Percentiles rank a stretch among this genome's conserved stretches.
Conservation (phyloP, 1,284 basidiomycete species). For the Ustilago trichophora region DNA sequence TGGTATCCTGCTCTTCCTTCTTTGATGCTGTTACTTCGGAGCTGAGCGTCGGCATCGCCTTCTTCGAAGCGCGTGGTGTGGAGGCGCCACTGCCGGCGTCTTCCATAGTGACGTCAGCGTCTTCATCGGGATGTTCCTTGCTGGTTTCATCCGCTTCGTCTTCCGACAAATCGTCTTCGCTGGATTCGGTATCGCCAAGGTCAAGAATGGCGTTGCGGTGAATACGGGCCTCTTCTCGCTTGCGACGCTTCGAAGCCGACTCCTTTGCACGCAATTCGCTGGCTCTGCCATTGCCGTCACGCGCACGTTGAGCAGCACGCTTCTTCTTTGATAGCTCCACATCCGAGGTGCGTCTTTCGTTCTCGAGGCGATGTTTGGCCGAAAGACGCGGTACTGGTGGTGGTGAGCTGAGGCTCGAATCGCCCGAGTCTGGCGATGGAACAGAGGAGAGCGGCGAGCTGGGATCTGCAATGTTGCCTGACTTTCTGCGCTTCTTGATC, state of each 20-base stretch:
- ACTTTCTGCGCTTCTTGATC: constrained; percentile 46
- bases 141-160: constrained; percentile 1
- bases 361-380: constrained; percentile 25
- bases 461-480: constrained; percentile 38
- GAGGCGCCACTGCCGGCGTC: constrained; percentile 15
- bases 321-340: constrained; percentile 39
- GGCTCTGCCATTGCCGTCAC: constrained; percentile 8
- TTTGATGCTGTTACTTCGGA: too few species aligned
- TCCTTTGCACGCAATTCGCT: constrained; percentile 16
- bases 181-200: constrained; percentile 45
- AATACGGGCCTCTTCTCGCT: constrained; percentile 32
- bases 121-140: constrained; percentile 6
- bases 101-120: constrained; percentile 9
- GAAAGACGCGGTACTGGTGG: constrained; percentile 23
- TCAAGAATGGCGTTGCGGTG: constrained; percentile 46
- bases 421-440: constrained; percentile 30
- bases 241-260: constrained; percentile 28
- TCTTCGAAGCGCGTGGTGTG: constrained; percentile 14
- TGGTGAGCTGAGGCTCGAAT: constrained; percentile 24
- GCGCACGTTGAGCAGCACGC: constrained; percentile 20
- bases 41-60: too few species aligned
- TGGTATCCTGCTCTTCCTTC: not conserved
- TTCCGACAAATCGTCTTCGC: constrained; percentile 22
- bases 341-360: constrained; percentile 24
- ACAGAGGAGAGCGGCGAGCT: constrained; percentile 48